Base-by-base conservation (phyloP, 2,329 filamentous ascomycete genomes). In the Verticillium longisporum region DNA sequence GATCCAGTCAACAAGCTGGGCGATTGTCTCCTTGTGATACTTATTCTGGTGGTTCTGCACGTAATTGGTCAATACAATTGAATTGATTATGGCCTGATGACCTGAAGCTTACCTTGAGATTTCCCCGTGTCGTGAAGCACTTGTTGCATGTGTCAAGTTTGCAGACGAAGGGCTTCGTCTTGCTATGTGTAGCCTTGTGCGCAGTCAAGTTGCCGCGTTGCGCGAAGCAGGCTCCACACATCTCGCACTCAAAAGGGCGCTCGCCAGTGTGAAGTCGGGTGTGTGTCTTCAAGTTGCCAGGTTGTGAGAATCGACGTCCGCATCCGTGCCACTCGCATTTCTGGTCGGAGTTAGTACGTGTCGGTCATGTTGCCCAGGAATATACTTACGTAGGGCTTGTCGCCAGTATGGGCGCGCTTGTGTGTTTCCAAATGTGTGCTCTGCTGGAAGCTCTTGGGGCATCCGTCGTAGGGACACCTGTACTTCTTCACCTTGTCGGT, bases 371-470 rank as follows among this genome's bases (percentile, higher is more conserved):
- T 2, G 26, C 13, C 0, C 0, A 53, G 31, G 1, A 37, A 10
- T 56, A 2, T 55, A 79, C 91, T 80, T 78, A 96, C 89, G 72
- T 94, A 97, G 63, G 94, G 94, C 72, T 92, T 95, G 60, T 90
- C 87, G 15, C 95, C 95, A 2, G 91, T 97, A 74, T 99, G 95
- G 4, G 90, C 88, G 65, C 93, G 84, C 55, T 85, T 87, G 73
- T 99, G 95, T 57, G 96, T 97, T 63, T 95, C 90, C 11, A 97
- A 82, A 68, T 98, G 94, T 1, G 93, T 97, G 76, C 94, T 96
- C 71, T 98, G 94, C 62, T 86, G 86, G 74, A 97, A 98, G 64
- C 83, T 86, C 78, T 95, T 96, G 67, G 82, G 80, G 74, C 94
- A 98, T 50, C 85, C 85, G 7, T 86, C 83, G 45, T 92, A 81